A percentile compares a stretch with the other conserved stretches of the same genome.
phyloP scores from a whole-genome alignment of 73 alveolate genomes.

The Uronychia binucleata region DNA sequence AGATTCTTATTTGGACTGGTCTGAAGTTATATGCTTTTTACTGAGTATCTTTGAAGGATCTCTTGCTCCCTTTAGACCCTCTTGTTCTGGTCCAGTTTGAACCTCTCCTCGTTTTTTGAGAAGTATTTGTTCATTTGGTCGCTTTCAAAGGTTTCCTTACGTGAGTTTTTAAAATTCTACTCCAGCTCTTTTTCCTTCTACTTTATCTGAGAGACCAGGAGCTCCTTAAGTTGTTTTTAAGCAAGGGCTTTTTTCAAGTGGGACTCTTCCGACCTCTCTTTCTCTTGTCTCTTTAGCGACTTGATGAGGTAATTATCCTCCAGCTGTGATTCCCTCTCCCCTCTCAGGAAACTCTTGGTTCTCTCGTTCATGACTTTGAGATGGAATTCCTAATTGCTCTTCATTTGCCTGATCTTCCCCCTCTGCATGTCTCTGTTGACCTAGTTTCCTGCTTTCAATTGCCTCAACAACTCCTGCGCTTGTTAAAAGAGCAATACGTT shows the following conservation, averaged over 20 bases:
- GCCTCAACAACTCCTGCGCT: not conserved
- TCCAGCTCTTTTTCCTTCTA: not conserved
- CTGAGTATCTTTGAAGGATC: not conserved
- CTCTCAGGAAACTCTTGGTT: too few relatives aligned
- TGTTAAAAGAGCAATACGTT: not conserved
- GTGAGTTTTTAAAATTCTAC: not conserved
- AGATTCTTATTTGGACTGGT: not conserved
- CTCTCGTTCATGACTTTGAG: not conserved
- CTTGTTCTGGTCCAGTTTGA: not conserved
- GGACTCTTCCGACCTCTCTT: not conserved
- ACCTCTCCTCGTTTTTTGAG: not conserved
- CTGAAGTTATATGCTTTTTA: not conserved
- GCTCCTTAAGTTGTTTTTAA: not conserved
- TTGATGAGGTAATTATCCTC: not conserved
- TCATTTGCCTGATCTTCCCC: not conserved
- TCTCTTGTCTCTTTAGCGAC: not conserved
- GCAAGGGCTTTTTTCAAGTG: not conserved
- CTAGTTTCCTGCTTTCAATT: not conserved
- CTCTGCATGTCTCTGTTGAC: too few relatives aligned
- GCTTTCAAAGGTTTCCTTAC: not conserved
- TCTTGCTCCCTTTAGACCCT: not conserved
- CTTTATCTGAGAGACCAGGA: not conserved
- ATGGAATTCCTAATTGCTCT: not conserved
- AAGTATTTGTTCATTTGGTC: not conserved
- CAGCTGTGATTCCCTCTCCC: not conserved